Conservation (phyloP, 2,329 filamentous ascomycete species). For the Lachnellula willkommii region DNA sequence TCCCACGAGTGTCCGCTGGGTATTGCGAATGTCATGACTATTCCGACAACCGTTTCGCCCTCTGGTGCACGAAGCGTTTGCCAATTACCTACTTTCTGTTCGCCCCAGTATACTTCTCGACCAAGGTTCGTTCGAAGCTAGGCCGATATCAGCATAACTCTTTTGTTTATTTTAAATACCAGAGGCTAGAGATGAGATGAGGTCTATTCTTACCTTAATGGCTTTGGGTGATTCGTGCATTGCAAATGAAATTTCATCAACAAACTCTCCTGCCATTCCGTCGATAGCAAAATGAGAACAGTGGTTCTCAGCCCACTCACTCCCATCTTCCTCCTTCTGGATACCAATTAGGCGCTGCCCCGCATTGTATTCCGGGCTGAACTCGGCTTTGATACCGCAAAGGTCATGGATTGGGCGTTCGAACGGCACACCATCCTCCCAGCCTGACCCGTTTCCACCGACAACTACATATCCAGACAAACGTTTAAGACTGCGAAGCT, state of each 20-base stretch:
- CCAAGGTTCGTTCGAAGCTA: conserved; percentile 7
- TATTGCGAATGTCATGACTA: conserved; percentile 4
- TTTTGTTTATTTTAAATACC: background rate
- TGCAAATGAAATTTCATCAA: background rate
- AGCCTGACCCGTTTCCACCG: background rate
- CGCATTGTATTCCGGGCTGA: background rate
- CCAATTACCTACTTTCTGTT: background rate
- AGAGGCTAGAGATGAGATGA: background rate
- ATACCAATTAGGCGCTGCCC: background rate
- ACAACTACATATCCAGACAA: background rate
- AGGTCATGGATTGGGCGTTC: background rate
- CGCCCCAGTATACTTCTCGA: conserved; percentile 2
- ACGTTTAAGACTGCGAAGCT: conserved; percentile 2
- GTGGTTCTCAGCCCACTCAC: background rate
- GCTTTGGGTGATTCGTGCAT: background rate
- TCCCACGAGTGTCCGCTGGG: background rate
- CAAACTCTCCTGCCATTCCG: conserved; percentile 3
- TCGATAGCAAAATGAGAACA: conserved; percentile 9
- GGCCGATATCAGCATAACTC: background rate
- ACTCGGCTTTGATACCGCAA: conserved; percentile 4
- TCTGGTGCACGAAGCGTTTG: background rate
- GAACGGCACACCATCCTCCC: background rate
- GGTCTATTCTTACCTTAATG: background rate
- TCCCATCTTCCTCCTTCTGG: background rate
- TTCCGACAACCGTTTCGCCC: conserved; percentile 2